Evolutionary conservation across 2,329 filamentous ascomycete species (phyloP).

Genomic region (Sporothrix humicola): DNA sequence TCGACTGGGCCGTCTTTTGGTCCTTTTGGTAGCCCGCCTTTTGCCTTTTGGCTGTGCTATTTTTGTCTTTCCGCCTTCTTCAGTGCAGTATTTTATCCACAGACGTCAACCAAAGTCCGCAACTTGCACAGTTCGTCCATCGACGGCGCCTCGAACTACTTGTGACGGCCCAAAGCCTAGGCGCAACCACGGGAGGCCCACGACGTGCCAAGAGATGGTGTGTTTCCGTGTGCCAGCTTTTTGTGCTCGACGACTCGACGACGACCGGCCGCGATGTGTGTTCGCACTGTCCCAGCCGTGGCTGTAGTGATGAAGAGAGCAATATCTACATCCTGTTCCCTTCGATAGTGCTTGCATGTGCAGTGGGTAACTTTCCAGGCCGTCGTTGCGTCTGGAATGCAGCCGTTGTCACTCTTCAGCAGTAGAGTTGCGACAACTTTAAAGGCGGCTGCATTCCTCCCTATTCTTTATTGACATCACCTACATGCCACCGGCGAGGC

Average conservation of each 20-base stretch:
- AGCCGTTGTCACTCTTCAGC: background rate
- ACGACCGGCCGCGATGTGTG: background rate
- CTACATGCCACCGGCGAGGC: slow-evolving; percentile 1
- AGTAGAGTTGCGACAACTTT: background rate
- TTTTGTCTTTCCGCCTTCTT: background rate
- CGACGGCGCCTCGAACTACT: background rate
- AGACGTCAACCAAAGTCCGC: background rate
- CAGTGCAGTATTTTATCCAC: background rate
- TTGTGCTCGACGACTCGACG: no score
- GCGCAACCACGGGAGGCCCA: slow-evolving; percentile 14
- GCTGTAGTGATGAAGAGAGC: background rate
- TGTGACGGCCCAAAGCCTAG: background rate
- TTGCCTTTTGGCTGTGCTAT: slow-evolving; percentile 2
- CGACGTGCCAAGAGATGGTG: slow-evolving; percentile 4
- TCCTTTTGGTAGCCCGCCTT: background rate
- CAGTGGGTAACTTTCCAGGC: background rate
- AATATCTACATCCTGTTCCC: background rate
- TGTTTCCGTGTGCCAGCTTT: slow-evolving; percentile 19
- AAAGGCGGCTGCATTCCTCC: background rate
- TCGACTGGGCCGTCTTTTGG: background rate
- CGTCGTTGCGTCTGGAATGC: background rate
- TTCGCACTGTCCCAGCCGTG: background rate
- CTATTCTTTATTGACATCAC: background rate
- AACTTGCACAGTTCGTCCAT: background rate
- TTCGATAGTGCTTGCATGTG: background rate